These are phyloP conservation scores for Sclerotinia spermophila DNA, from an alignment of 2,329 filamentous ascomycete genomes.

Conservation along the genomic window DNA sequence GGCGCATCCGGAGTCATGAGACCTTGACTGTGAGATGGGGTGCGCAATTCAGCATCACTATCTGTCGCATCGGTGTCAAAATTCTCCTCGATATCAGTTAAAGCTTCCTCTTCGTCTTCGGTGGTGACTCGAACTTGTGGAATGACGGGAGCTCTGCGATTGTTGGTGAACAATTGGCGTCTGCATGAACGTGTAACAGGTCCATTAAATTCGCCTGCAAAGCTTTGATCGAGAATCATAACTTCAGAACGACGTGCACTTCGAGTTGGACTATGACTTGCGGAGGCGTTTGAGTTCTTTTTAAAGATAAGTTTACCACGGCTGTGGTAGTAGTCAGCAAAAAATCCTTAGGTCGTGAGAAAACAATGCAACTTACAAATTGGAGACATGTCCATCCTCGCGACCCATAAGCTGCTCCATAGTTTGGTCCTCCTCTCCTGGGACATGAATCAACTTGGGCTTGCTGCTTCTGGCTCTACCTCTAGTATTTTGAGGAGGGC, in stretches of 20 bases:
- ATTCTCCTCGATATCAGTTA: slow-evolving; percentile 48
- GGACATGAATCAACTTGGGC: slow-evolving; percentile 49
- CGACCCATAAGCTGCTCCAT: slow-evolving; percentile 57
- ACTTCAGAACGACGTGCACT: slow-evolving; percentile 31
- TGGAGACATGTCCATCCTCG: slow-evolving; percentile 69
- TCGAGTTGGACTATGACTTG: slow-evolving; percentile 23
- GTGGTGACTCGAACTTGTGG: slow-evolving; percentile 59
- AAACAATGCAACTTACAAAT: slow-evolving; percentile 63
- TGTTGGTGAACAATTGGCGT: slow-evolving; percentile 13
- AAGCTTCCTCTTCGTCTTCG: slow-evolving; percentile 53
- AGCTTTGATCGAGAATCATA: slow-evolving; percentile 38
- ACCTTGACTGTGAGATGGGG: slow-evolving; percentile 31
- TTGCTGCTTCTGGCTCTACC: slow-evolving; percentile 52
- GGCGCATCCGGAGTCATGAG: slow-evolving; percentile 52
- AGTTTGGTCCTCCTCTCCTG: slow-evolving; percentile 48
- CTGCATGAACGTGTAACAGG: slow-evolving; percentile 57
- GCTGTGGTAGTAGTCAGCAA: slow-evolving; percentile 45
- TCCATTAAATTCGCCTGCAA: slow-evolving; percentile 37
- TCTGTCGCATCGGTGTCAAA: slow-evolving; percentile 8
- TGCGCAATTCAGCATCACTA: slow-evolving; percentile 10
- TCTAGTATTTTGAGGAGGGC: slow-evolving; percentile 31
- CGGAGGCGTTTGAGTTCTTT: slow-evolving; percentile 41
- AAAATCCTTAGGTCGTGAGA: slow-evolving; percentile 3
- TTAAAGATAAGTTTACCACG: slow-evolving; percentile 77
- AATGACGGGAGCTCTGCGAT: slow-evolving; percentile 43